phyloP scores from a whole-genome alignment of 2,329 filamentous ascomycete species.

The Pseudopithomyces maydicus region DNA sequence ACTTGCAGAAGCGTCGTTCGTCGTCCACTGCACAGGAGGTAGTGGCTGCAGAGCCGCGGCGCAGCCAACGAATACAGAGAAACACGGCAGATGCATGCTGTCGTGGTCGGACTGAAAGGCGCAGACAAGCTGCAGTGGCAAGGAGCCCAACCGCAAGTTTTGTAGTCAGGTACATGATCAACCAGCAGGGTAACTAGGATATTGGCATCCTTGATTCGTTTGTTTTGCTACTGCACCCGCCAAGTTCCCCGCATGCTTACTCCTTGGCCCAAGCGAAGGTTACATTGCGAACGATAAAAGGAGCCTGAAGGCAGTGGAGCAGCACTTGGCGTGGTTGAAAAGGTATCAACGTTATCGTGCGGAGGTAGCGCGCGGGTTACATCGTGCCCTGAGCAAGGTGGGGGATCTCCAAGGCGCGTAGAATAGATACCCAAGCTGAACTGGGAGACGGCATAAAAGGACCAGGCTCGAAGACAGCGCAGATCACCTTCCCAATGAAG shows the following conservation, averaged over 20 bases:
- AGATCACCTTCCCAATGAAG: neutral
- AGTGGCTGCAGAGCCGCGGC: conserved; percentile 46
- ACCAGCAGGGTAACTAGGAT: conserved; percentile 1
- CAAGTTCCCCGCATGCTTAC: conserved; percentile 29
- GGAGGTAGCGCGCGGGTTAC: neutral
- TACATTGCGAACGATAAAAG: conserved; percentile 2
- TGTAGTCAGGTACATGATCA: conserved; percentile 19
- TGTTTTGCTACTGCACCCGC: neutral
- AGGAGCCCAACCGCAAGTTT: conserved; percentile 6
- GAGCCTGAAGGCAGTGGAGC: neutral
- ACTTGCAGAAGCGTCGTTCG: conserved; percentile 11
- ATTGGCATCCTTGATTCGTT: conserved; percentile 7
- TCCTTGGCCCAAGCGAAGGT: conserved; percentile 17
- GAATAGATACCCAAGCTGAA: neutral
- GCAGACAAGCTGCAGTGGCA: neutral
- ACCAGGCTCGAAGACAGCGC: neutral
- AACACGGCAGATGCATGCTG: conserved; percentile 19
- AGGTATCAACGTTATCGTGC: neutral
- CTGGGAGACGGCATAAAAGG: neutral
- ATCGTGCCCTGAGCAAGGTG: neutral
- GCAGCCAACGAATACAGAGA: conserved; percentile 16
- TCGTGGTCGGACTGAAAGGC: neutral
- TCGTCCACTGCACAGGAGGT: conserved; percentile 42
- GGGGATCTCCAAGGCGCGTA: neutral
- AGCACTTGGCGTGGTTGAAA: neutral